A percentile compares a stretch with the other conserved stretches of the same genome.
Conservation (phyloP, 148 eudicot species). For the Silene conica region DNA sequence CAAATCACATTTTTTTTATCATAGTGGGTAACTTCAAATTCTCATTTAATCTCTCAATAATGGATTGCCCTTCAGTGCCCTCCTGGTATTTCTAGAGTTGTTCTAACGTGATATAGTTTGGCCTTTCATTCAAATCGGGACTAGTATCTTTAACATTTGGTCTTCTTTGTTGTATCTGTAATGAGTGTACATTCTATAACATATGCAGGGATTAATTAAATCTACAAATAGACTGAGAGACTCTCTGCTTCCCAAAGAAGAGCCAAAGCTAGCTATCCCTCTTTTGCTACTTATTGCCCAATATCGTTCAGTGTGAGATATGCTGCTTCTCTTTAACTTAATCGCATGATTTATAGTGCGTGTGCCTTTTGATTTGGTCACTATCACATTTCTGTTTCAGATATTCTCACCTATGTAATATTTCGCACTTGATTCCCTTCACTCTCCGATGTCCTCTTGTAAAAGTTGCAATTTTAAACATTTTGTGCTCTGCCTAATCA, state of each 20-base stretch:
- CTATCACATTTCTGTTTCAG: neutral
- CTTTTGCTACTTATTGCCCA: slow-evolving; percentile 93
- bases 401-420: neutral
- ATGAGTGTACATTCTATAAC: neutral
- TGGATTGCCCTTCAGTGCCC: neutral
- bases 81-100: slow-evolving; percentile 5
- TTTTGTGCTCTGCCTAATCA: neutral
- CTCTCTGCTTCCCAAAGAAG: slow-evolving; percentile 87
- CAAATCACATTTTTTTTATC: neutral
- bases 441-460: neutral
- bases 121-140: neutral
- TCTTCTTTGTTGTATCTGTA: neutral
- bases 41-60: neutral
- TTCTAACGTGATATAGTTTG: neutral
- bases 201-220: slow-evolving; percentile 75
- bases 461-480: neutral
- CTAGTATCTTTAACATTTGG: slow-evolving; percentile 4
- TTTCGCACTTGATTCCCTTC: neutral
- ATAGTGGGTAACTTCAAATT: neutral
- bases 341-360: neutral
- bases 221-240: slow-evolving; percentile 92
- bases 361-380: slow-evolving; percentile 4
- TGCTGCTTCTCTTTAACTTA: neutral
- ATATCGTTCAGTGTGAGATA: slow-evolving; percentile 84
- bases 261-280: slow-evolving; percentile 86